These are phyloP conservation scores for Neurospora sp. DNA, from an alignment of 2,329 filamentous ascomycete species.

Conservation along the genomic window DNA sequence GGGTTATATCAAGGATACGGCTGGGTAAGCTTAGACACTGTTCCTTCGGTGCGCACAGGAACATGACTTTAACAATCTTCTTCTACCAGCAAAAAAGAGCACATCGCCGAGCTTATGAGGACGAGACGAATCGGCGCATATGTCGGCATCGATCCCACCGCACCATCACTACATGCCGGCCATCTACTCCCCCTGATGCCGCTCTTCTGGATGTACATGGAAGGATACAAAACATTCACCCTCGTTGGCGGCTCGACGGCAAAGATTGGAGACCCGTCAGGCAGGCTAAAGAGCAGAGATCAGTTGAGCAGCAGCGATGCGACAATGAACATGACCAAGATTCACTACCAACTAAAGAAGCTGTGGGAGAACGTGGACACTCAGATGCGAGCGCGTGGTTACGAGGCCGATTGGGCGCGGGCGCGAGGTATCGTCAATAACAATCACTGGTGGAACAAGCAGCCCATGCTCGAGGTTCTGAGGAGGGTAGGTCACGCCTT, in stretches of 20 bases:
- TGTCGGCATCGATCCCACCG: constrained; percentile 75
- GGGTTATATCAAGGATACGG: constrained; percentile 64
- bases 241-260: constrained; percentile 68
- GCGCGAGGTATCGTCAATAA: constrained; percentile 68
- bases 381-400: constrained; percentile 57
- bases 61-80: constrained; percentile 4
- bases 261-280: constrained; percentile 71
- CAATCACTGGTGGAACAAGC: constrained; percentile 66
- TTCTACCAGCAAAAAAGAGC: constrained; percentile 33
- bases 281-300: constrained; percentile 53
- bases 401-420: constrained; percentile 53
- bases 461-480: constrained; percentile 66
- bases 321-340: constrained; percentile 55
- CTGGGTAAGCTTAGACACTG: constrained; percentile 45
- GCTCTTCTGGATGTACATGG: constrained; percentile 73
- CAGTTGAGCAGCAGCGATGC: constrained; percentile 41
- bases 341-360: constrained; percentile 59
- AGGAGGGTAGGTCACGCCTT: constrained; percentile 63
- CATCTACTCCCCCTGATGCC: constrained; percentile 77
- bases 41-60: background rate
- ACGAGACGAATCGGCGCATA: constrained; percentile 62
- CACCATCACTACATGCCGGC: constrained; percentile 68
- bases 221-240: constrained; percentile 59
- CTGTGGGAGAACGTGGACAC: constrained; percentile 66
- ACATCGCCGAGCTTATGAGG: constrained; percentile 52